Evolutionary conservation across 441 rosid genomes (phyloP), one percentile per base, ranked within the genome.

Genomic region (Eruca vesicaria): DNA sequence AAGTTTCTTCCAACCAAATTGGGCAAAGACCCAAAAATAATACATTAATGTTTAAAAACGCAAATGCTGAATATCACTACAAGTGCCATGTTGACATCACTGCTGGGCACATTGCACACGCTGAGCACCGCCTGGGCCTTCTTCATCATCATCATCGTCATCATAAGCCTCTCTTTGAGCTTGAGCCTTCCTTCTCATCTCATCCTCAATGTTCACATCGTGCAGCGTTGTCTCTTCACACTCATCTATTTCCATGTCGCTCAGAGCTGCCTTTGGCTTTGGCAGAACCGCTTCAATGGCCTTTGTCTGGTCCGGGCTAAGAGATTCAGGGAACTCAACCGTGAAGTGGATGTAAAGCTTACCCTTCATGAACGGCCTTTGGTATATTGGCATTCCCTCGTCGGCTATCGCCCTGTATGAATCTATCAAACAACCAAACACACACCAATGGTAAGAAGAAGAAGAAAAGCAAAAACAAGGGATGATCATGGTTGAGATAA

Each of bases 81-180:
- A 21, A 53, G 18, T 21, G 35, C 23, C 11, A 18, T 18, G 63
- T 26, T 0, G 43, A 55, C 78, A 61, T 79, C 61, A 87, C 94
- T 94, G 98, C 83, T 92, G 94, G 18, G 96, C 94, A 67, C 98
- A 90, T 56, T 92, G 93, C 58, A 89, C 94, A 31, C 94, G 82
- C 71, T 84, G 93, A 3, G 79, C 85, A 11, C 98, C 90, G 14
- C 63, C 90, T 84, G 83, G 83, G 0, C 63, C 72, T 5, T 73
- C 77, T 11, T 72, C 75, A 0, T 90, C 91, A 6, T 70, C 73
- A 0, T 90, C 91, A 5, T 90, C 96, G 53, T 92, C 96, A 0
- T 89, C 94, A 1, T 86, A 87, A 5, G 93, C 90, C 75, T 92
- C 96, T 50, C 83, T 87, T 33, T 83, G 89, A 4, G 87, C 85